phyloP scores from a whole-genome alignment of 2,329 filamentous ascomycete genomes.

The Bipolaris cookei region DNA sequence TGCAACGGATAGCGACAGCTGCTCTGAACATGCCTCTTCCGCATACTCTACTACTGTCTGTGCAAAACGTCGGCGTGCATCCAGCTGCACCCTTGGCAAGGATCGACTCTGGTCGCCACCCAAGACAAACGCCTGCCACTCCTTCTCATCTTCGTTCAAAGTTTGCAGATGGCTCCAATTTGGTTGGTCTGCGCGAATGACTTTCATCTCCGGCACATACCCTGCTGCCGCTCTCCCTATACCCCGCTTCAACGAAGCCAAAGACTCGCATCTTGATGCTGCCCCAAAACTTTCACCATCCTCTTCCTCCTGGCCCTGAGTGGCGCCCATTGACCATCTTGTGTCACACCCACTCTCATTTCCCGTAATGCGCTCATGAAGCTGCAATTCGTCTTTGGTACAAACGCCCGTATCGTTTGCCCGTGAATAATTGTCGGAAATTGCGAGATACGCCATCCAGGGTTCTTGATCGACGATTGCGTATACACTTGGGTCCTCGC shows the following conservation, averaged over 20 bases:
- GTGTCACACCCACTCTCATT: slow-evolving; percentile 19
- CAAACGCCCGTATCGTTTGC: slow-evolving; percentile 18
- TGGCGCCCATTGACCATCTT: slow-evolving; percentile 38
- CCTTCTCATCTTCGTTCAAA: slow-evolving; percentile 28
- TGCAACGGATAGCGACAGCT: slow-evolving; percentile 25
- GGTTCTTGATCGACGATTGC: slow-evolving; percentile 36
- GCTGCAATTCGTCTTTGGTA: slow-evolving; percentile 23
- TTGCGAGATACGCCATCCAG: slow-evolving; percentile 37
- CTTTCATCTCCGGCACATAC: neutral
- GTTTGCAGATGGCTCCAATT: slow-evolving; percentile 1
- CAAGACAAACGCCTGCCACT: slow-evolving; percentile 46
- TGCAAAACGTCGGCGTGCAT: slow-evolving; percentile 1
- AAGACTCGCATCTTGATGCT: slow-evolving; percentile 31
- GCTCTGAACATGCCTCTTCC: slow-evolving; percentile 20
- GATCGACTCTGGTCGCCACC: slow-evolving; percentile 23
- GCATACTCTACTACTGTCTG: slow-evolving; percentile 8
- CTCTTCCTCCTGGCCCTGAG: slow-evolving; percentile 30
- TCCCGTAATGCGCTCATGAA: slow-evolving; percentile 20
- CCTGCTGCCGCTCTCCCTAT: slow-evolving; percentile 4
- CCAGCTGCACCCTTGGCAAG: slow-evolving; percentile 10
- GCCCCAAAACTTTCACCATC: slow-evolving; percentile 25
- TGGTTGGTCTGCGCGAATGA: neutral
- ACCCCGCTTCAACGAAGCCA: slow-evolving; percentile 29
- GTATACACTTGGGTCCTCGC: slow-evolving; percentile 8
- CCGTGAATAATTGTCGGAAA: slow-evolving; percentile 30